phyloP scores from a whole-genome alignment of 1,284 basidiomycete species.

The Papiliotrema nemorosa region DNA sequence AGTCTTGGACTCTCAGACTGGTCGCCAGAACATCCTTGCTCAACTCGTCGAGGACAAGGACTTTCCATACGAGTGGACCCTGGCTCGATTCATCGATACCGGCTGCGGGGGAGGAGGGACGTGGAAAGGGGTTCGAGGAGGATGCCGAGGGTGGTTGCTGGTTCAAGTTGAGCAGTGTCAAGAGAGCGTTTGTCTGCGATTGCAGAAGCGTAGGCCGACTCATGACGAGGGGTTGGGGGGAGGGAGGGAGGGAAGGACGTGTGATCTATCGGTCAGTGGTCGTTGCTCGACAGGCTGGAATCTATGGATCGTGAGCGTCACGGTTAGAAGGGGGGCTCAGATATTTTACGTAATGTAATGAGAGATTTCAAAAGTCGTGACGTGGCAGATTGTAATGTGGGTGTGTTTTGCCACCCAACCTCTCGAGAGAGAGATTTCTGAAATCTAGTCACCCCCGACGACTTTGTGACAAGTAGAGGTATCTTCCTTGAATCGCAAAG shows the following conservation, averaged over 20 bases:
- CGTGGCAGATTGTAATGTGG: not conserved
- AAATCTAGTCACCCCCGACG: too few relatives aligned
- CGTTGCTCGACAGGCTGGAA: too few relatives aligned
- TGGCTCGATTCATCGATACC: slow-evolving; percentile 43
- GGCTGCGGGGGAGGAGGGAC: slow-evolving; percentile 34
- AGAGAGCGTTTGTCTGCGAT: slow-evolving; percentile 51
- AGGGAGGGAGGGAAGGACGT: too few relatives aligned
- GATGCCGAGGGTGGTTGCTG: slow-evolving; percentile 33
- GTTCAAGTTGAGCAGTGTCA: slow-evolving; percentile 54
- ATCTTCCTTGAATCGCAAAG: too few relatives aligned
- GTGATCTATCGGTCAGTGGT: not conserved
- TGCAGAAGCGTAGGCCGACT: slow-evolving; percentile 50
- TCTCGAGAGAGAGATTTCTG: too few relatives aligned
- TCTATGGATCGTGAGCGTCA: not conserved
- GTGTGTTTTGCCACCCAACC: too few relatives aligned
- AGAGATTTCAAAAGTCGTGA: not conserved
- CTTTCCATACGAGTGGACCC: slow-evolving; percentile 92
- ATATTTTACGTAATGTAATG: too few relatives aligned
- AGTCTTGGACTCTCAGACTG: slow-evolving; percentile 88
- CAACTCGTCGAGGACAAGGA: slow-evolving; percentile 88
- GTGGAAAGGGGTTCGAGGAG: slow-evolving; percentile 29
- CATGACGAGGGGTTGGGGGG: slow-evolving; percentile 22
- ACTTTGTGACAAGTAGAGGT: too few relatives aligned
- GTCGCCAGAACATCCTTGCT: slow-evolving; percentile 97
- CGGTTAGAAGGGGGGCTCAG: not conserved